Base-by-base conservation (phyloP, 192 early-diverging fungal species). In the Cetraspora pellucida region DNA sequence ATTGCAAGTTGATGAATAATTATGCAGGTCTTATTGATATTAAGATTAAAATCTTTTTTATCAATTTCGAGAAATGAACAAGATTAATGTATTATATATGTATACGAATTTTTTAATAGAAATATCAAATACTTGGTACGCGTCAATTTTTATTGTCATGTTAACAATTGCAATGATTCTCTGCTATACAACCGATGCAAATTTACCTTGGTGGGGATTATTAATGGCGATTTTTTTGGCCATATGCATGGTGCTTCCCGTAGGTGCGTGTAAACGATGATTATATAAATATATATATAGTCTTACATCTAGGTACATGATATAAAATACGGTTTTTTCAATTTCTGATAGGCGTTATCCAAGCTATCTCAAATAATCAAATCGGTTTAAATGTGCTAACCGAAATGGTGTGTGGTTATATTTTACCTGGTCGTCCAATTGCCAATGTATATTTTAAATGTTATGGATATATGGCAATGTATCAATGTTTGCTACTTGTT, bases 401-500 rank as follows among this genome's bases (percentile, higher is more conserved):
- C 27, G 87, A 92, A 82, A 78, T 89, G 17, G 73, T 92, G 25
- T 85, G 85, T 64, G 90, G 91, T 10, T 72, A 72, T 17, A 8
- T 88, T 45, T 67, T 83, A 50, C 89, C 90, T 27, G 90, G 90
- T 21, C 78, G 81, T 45, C 85, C 86, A 21, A 66, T 88, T 28
- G 81, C 78, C 30, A 85, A 84, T 72, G 84, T 90, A 61, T 80
- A 80, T 16, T 92, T 91, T 85, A 92, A 92, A 82, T 83, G 80
- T 19, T 80, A 85, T 47, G 84, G 85, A 58, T 84, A 82, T 64
- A 81, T 84, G 64, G 83, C 90, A 10, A 85, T 94, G 83, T 81
- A 84, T 25, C 95, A 98, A 83, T 91, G 89, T 50, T 77, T 96
- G 28, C 85, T 84, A 28, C 89, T 96, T 27, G 75, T 91, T 16